Evolutionary conservation across 345 rosid genomes (phyloP).

Genomic region (Aquilaria sinensis): DNA sequence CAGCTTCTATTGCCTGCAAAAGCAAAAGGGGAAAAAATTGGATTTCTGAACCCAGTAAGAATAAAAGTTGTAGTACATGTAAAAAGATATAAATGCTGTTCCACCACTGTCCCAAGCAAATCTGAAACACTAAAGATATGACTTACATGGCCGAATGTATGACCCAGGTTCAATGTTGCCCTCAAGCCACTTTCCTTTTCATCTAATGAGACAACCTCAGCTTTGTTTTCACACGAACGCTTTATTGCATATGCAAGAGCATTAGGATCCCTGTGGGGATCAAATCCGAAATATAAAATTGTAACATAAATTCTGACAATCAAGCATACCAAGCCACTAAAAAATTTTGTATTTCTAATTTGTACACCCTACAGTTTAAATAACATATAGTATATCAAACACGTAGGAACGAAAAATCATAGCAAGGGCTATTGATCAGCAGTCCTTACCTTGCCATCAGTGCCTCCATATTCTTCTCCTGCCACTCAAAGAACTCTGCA

Average conservation of each 20-base stretch:
- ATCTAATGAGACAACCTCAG: conserved; percentile 93
- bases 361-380: no score
- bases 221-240: conserved; percentile 95
- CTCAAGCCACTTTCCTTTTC: conserved; percentile 95
- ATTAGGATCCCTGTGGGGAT: conserved; percentile 66
- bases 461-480: conserved; percentile 72
- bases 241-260: conserved; percentile 89
- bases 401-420: not conserved
- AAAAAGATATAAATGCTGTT: not conserved
- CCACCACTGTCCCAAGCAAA: not conserved
- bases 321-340: not conserved
- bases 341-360: no score
- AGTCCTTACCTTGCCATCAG: conserved; percentile 66
- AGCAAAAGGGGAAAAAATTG: not conserved
- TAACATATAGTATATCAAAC: not conserved
- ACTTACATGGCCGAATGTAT: conserved; percentile 98
- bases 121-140: conserved; percentile 1
- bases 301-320: conserved; percentile 1
- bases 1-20: conserved; percentile 90
- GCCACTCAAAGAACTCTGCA: conserved; percentile 93
- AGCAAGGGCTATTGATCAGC: not conserved
- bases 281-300: not conserved
- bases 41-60: conserved; percentile 1
- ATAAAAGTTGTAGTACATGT: not conserved
- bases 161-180: conserved; percentile 94